Evolutionary conservation across 192 early-diverging fungal species (phyloP).

Genomic region (Rhizophagus clarus): DNA sequence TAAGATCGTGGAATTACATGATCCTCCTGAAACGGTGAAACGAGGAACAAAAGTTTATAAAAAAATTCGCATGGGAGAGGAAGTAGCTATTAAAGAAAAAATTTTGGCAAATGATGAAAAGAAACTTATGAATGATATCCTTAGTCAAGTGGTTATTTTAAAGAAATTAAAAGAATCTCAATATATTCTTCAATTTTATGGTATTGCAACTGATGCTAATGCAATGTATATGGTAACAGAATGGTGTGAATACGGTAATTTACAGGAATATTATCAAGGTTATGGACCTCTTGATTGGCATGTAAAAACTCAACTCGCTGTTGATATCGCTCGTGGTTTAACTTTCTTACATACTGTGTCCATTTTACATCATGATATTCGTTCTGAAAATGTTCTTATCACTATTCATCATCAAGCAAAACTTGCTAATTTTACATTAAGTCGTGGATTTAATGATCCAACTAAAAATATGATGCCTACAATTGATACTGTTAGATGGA

Average conservation of each 20-base stretch:
- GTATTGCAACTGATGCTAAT: conserved; percentile 1
- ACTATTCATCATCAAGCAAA: not conserved
- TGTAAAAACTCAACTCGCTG: conserved; percentile 2
- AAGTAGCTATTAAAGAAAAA: conserved; percentile 18
- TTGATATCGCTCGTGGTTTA: conserved; percentile 20
- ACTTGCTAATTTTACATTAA: conserved; percentile 18
- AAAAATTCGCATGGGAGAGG: conserved; percentile 11
- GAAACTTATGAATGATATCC: conserved; percentile 12
- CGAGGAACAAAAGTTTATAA: not conserved
- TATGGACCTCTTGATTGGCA: conserved; percentile 19
- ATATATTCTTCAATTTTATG: conserved; percentile 29
- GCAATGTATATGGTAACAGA: conserved; percentile 25
- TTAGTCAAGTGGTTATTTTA: conserved; percentile 25
- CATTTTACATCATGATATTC: conserved; percentile 28
- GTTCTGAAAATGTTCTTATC: not conserved
- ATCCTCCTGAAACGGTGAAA: not conserved
- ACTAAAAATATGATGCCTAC: conserved; percentile 3
- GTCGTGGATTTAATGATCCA: conserved; percentile 16
- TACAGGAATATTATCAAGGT: conserved; percentile 19
- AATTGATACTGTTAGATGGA: conserved; percentile 15
- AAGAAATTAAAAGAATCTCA: conserved; percentile 26
- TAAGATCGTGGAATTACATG: not conserved
- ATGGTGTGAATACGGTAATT: conserved; percentile 29
- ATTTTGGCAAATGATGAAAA: conserved; percentile 1
- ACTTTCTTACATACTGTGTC: conserved; percentile 22